These are phyloP conservation scores for Populus deltoides DNA, from an alignment of 345 rosid genomes.

Conservation along the genomic window DNA sequence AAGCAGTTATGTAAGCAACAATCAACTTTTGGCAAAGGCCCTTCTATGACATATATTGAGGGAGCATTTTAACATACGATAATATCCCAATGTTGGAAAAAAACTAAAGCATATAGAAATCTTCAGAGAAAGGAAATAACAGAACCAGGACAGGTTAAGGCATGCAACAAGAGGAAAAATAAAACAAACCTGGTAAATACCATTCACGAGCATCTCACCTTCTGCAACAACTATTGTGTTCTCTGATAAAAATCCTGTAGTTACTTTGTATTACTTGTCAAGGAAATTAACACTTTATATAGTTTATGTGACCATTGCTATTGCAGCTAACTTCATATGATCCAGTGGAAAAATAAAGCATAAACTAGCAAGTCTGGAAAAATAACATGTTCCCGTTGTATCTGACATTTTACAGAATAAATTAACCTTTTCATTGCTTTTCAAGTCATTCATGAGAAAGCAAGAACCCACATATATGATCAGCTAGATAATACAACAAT, in stretches of 20 bases:
- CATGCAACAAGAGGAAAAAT: neutral
- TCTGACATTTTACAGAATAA: too few species aligned
- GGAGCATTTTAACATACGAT: neutral
- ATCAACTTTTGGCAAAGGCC: neutral
- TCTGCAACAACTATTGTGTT: conserved; percentile 92
- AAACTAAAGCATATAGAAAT: neutral
- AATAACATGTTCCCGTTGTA: too few species aligned
- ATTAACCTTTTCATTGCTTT: neutral
- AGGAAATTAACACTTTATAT: conserved; percentile 30
- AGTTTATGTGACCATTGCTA: neutral
- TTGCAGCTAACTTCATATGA: neutral
- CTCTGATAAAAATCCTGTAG: conserved; percentile 87
- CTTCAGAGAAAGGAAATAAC: neutral
- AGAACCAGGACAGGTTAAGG: neutral
- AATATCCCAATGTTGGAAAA: neutral
- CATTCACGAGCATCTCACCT: conserved; percentile 75
- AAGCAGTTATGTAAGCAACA: neutral
- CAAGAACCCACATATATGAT: neutral
- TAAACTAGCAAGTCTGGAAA: neutral
- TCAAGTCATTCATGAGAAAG: neutral
- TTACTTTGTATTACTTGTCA: conserved; percentile 69
- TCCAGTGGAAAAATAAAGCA: neutral
- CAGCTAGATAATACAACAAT: neutral
- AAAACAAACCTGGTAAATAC: conserved; percentile 71
- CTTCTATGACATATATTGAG: neutral